A percentile compares a stretch with the other conserved stretches of the same genome.
These are phyloP conservation scores for Peronospora belbahrii DNA, from an alignment of 352 stramenopile genomes.

Conservation along the genomic window DNA sequence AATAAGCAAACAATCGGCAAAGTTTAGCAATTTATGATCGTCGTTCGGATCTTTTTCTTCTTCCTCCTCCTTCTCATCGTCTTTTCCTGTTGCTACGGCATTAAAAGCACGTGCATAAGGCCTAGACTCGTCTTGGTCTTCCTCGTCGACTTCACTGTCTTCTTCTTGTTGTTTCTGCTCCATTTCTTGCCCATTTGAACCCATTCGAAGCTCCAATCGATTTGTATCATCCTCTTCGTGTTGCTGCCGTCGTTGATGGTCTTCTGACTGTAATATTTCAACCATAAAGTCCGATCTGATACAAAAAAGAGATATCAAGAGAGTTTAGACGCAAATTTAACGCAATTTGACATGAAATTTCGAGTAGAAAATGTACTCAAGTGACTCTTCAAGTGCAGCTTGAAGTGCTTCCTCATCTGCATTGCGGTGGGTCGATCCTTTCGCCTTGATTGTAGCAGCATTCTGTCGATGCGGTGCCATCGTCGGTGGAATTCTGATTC, in stretches of 20 bases:
- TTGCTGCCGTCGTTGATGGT: constrained; percentile 12
- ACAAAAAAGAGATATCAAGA: not conserved
- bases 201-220: constrained; percentile 1
- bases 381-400: constrained; percentile 49
- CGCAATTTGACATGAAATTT: not conserved
- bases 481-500: constrained; percentile 1
- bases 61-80: constrained; percentile 17
- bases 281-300: constrained; percentile 62
- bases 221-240: too few species aligned
- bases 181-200: constrained; percentile 2
- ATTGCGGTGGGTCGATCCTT: constrained; percentile 35
- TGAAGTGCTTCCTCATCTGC: constrained; percentile 66
- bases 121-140: constrained; percentile 6
- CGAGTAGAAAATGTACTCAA: constrained; percentile 31
- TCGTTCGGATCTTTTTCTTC: constrained; percentile 20
- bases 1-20: constrained; percentile 61
- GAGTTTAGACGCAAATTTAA: constrained; percentile 5
- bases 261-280: constrained; percentile 63
- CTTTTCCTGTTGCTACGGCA: not conserved
- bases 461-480: constrained; percentile 19
- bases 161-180: constrained; percentile 16
- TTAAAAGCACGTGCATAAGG: not conserved
- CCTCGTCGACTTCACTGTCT: constrained; percentile 16
- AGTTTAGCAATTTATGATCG: constrained; percentile 46
- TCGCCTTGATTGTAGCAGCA: constrained; percentile 3